These are phyloP conservation scores for Fusarium cyanostomum DNA, from an alignment of 2,329 filamentous ascomycete species.

Conservation along the genomic window DNA sequence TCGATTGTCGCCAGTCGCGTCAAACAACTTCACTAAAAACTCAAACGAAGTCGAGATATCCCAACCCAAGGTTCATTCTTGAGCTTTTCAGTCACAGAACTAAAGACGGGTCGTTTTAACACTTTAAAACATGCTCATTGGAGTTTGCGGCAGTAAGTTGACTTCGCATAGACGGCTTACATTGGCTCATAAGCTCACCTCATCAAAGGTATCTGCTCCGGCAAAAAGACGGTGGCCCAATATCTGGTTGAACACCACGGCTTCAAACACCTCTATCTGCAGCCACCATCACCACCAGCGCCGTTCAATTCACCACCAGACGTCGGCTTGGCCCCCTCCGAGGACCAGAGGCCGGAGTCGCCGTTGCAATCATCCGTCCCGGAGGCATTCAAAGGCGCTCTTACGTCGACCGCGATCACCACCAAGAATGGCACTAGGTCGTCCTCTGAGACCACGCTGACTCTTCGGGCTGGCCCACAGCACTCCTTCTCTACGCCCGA, in stretches of 20 bases:
- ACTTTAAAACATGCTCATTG: constrained; percentile 71
- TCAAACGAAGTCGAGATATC: constrained; percentile 1
- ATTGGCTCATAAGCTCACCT: constrained; percentile 17
- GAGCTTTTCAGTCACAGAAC: neutral
- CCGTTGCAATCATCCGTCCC: constrained; percentile 16
- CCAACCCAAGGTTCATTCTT: neutral
- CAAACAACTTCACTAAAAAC: constrained; percentile 17
- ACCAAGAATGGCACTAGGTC: constrained; percentile 40
- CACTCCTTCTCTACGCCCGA: constrained; percentile 69
- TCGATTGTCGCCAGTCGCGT: constrained; percentile 28
- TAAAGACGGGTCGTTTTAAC: neutral
- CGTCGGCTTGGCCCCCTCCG: constrained; percentile 16
- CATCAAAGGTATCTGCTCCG: constrained; percentile 82
- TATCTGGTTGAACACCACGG: constrained; percentile 87
- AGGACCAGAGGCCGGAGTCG: constrained; percentile 14
- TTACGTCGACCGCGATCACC: constrained; percentile 42
- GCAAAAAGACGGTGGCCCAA: constrained; percentile 88
- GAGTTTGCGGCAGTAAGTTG: constrained; percentile 74
- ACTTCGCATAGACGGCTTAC: neutral
- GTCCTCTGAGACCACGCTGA: constrained; percentile 40
- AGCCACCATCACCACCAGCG: constrained; percentile 20
- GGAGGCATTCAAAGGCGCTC: constrained; percentile 37
- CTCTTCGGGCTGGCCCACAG: constrained; percentile 38
- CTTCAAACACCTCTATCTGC: constrained; percentile 78
- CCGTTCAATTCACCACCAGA: constrained; percentile 13